Evolutionary conservation across 2,329 filamentous ascomycete species (phyloP).

Genomic region (Huntiella omanensis): DNA sequence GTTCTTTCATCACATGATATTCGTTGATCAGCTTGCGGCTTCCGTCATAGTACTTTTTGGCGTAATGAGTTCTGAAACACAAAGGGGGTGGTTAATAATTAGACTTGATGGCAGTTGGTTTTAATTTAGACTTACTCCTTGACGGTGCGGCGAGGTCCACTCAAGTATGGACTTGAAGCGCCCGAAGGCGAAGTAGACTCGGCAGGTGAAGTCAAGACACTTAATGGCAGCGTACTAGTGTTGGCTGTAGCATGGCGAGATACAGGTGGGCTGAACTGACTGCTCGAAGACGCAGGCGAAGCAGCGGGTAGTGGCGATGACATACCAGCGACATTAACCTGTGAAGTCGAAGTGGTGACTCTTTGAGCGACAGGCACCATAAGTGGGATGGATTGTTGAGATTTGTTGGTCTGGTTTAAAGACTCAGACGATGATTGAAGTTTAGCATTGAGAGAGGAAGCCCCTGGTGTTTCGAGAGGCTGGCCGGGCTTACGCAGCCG

Average conservation of each 20-base stretch:
- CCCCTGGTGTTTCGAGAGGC: constrained; percentile 7
- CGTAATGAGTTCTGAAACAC: constrained; percentile 56
- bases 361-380: neutral
- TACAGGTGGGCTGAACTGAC: constrained; percentile 7
- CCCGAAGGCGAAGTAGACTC: constrained; percentile 32
- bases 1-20: constrained; percentile 91
- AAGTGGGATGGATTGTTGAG: neutral
- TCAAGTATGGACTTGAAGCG: constrained; percentile 38
- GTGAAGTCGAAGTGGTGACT: neutral
- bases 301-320: constrained; percentile 3
- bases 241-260: constrained; percentile 3
- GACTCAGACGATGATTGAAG: neutral
- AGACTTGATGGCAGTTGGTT: neutral
- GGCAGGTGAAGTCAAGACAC: constrained; percentile 29
- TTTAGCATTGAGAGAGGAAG: neutral
- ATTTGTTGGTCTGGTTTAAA: neutral
- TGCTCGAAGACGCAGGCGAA: constrained; percentile 5
- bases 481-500: constrained; percentile 11
- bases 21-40: constrained; percentile 95
- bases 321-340: neutral
- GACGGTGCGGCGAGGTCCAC: constrained; percentile 53
- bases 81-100: neutral
- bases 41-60: constrained; percentile 68
- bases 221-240: neutral
- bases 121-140: constrained; percentile 44